Base-by-base conservation (phyloP, 2,329 filamentous ascomycete genomes). In the Parascedosporium putredinis region DNA sequence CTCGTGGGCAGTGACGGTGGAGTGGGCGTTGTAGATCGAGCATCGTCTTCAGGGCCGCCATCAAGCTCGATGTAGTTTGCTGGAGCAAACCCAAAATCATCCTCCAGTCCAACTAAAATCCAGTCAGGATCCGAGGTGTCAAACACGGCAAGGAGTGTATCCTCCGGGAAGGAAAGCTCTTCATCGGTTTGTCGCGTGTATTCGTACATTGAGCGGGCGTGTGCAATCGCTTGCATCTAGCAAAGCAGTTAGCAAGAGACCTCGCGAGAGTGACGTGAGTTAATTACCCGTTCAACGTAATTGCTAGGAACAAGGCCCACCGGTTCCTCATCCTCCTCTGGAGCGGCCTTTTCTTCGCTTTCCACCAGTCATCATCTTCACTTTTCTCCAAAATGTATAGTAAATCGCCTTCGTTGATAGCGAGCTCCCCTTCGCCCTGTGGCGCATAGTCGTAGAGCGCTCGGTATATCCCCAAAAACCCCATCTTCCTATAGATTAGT, bases 181-280 rank as follows among this genome's bases (percentile, higher is more conserved):
- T 98, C 93, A 62, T 98, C 93, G 22, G 93, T 98, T 70, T 98
- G 93, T 59, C 91, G 81, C 47, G 87, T 87, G 66, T 98, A 98
- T 66, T 98, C 93, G 72, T 91, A 98, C n/a, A 97, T 78, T n/a
- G 93, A 88, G 65, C 85, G 89, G 46, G 91, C 93, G 57, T 83
- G 27, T 12, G 47, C 56, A 55, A 74, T 64, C 20, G 83, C 79
- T 63, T 72, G 67, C 51, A 80, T 78, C 76, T 84, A 55, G 50
- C 50, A 47, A 42, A 25, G 25, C 53, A 50, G 40, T 18, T 25
- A 52, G 31, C 18, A 25, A 23, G 18, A 33, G 24, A 7, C 23
- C 25, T 7, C n/a, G 34, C 12, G 23, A 18, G 14, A 31, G 53
- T 55, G 34, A 51, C 9, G 20, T 12, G 16, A 42, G 16, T 18